phyloP scores from a whole-genome alignment of 257 asterid genomes.

The Verbena officinalis region DNA sequence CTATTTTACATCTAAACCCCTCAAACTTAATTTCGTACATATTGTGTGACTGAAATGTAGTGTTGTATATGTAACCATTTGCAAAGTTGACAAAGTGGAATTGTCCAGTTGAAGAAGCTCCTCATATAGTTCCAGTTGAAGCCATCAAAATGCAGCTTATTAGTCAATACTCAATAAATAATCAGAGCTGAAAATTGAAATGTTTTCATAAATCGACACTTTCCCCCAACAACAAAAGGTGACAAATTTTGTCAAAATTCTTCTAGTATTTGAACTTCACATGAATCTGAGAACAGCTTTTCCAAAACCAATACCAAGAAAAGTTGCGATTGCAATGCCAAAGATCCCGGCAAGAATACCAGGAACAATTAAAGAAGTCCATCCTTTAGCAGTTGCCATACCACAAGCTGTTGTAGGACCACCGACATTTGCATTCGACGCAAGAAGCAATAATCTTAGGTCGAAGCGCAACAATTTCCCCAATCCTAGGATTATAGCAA shows the following conservation, averaged over 20 bases:
- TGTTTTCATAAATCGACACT: no score
- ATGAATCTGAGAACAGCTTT: conserved; percentile 61
- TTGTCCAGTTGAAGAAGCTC: no score
- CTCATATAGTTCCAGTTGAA: no score
- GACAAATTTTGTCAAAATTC: not conserved
- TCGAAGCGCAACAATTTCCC: conserved; percentile 77
- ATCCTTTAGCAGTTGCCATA: conserved; percentile 97
- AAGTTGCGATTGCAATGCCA: conserved; percentile 84
- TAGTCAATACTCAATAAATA: no score
- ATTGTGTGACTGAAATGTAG: no score
- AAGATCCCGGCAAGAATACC: conserved; percentile 93
- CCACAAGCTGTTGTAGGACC: conserved; percentile 98
- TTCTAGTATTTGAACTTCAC: conserved; percentile 33
- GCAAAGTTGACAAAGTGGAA: no score
- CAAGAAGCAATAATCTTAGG: conserved; percentile 71
- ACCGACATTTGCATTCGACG: conserved; percentile 97
- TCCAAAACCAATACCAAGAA: conserved; percentile 86
- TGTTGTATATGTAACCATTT: no score
- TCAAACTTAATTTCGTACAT: no score
- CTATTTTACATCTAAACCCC: no score
- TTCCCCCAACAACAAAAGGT: not conserved
- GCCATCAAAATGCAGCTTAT: no score
- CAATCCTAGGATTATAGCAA: conserved; percentile 72
- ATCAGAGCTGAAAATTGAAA: no score
- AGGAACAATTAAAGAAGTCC: conserved; percentile 80